These are phyloP conservation scores for Sutorius eximius DNA, from an alignment of 1,284 basidiomycete species.

Conservation along the genomic window DNA sequence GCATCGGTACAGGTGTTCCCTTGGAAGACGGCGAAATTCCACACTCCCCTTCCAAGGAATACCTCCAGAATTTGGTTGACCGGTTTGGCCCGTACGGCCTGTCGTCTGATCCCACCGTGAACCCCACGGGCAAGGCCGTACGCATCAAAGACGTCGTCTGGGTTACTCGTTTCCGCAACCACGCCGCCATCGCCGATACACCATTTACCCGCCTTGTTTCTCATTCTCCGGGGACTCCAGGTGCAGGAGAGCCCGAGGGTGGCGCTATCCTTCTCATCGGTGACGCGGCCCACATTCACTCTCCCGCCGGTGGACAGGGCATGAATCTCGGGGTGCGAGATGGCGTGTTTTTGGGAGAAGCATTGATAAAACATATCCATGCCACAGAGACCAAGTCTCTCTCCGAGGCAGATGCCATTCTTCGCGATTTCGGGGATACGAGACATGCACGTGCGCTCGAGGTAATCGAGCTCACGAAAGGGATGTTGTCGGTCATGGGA, in stretches of 20 bases:
- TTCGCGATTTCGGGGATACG: constrained; percentile 15
- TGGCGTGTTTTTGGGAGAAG: constrained; percentile 37
- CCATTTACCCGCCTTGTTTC: constrained; percentile 31
- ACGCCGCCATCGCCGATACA: constrained; percentile 37
- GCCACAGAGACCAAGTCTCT: constrained; percentile 13
- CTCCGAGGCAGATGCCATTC: constrained; percentile 19
- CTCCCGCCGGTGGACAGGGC: constrained; percentile 47
- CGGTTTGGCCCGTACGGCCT: constrained; percentile 33
- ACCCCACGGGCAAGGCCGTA: constrained; percentile 20
- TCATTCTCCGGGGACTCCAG: not conserved
- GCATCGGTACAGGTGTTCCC: constrained; percentile 38
- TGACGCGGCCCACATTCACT: constrained; percentile 48
- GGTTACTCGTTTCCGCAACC: constrained; percentile 42
- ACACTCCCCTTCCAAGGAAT: constrained; percentile 32
- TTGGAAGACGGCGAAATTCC: constrained; percentile 34
- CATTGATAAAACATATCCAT: constrained; percentile 22
- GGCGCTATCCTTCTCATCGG: constrained; percentile 38
- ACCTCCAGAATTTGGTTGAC: constrained; percentile 39
- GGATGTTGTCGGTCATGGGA: constrained; percentile 19
- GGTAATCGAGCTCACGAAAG: constrained; percentile 28
- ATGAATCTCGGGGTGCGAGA: constrained; percentile 51
- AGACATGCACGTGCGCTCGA: constrained; percentile 25
- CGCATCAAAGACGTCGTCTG: constrained; percentile 36
- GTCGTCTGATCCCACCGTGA: constrained; percentile 26
- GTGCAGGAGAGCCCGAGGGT: constrained; percentile 8